A percentile compares a stretch with the other conserved stretches of the same genome.
Conservation (phyloP, 768 basidiomycete species). For the Mycena floridula region DNA sequence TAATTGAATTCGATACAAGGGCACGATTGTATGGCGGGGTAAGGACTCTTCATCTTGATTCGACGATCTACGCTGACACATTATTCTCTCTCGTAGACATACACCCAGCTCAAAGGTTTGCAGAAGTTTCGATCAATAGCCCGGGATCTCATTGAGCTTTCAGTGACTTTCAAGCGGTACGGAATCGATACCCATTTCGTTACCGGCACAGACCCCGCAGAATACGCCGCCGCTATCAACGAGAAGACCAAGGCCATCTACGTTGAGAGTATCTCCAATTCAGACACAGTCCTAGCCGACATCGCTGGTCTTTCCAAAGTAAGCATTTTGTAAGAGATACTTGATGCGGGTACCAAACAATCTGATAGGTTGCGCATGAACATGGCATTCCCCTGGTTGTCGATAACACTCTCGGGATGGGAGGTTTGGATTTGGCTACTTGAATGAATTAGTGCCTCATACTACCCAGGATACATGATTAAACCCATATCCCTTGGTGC, state of each 20-base stretch:
- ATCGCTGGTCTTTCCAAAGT: too few species aligned
- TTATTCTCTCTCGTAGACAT: slow-evolving; percentile 32
- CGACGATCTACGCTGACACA: too few species aligned
- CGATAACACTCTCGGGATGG: slow-evolving; percentile 60
- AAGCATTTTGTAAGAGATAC: too few species aligned
- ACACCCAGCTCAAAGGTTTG: slow-evolving; percentile 58
- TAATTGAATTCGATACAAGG: slow-evolving; percentile 14
- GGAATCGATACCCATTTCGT: slow-evolving; percentile 54
- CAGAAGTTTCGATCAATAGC: background rate
- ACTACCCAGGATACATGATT: slow-evolving; percentile 7
- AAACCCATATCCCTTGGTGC: slow-evolving; percentile 15
- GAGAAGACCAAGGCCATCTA: slow-evolving; percentile 54
- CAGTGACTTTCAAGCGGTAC: slow-evolving; percentile 49
- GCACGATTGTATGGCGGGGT: slow-evolving; percentile 58
- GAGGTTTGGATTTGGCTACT: slow-evolving; percentile 10
- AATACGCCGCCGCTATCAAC: slow-evolving; percentile 49
- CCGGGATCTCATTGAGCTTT: background rate
- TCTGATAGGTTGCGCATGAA: slow-evolving; percentile 44
- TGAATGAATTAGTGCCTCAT: background rate
- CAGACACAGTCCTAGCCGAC: too few species aligned
- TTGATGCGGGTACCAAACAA: too few species aligned
- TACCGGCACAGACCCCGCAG: slow-evolving; percentile 34
- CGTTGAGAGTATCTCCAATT: slow-evolving; percentile 60
- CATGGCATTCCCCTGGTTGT: slow-evolving; percentile 58
- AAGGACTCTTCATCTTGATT: slow-evolving; percentile 15